Base-by-base conservation (phyloP, 2,329 filamentous ascomycete genomes). In the Pleurostoma richardsiae region DNA sequence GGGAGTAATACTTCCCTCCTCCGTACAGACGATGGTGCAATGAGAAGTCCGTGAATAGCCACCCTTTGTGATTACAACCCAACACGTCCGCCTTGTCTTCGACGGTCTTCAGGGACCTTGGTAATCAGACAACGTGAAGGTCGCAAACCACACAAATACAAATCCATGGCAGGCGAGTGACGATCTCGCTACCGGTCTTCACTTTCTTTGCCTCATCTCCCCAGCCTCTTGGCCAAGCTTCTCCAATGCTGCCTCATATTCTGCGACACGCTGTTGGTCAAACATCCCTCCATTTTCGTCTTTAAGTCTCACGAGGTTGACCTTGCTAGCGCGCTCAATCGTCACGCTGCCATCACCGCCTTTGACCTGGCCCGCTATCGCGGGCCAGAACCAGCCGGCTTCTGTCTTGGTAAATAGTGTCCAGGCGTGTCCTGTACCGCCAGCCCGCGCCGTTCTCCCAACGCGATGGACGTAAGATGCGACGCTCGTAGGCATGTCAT, bases 401-500 rank as follows among this genome's bases (percentile, higher is more conserved):
- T 99, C 91, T 3, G 79, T 78, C 56, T 90, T 85, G 4, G 84
- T 85, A 42, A 95, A 83, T 10, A 99, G 69, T 0, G 90, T 96
- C 88, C 90, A 96, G 1, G 92, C 90, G 42, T 82, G 76, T 2
- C 92, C 92, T 1, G 69, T 55, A 46, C 82, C 81, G 2, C 87
- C 90, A 0, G 89, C 94, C 62, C 91, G 79, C 1, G 92, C 92
- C 1, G 92, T 96, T 47, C 94, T 83, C 36, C 94, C 92, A 2
- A 96, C 90, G 39, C 94, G 85, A 64, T 97, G 94, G 4, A 97
- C 83, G 58, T 97, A 97, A 28, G 83, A 86, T 5, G 86, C 86
- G 31, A 90, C 72, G 58, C 85, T 91, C 4, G 82, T 78, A 0
- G 92, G 92, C 44, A 96, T 77, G 63, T 96, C 92, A 71, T 97